Conservation (phyloP, 805 yeast species). For the Yamadazyma insecticola region DNA sequence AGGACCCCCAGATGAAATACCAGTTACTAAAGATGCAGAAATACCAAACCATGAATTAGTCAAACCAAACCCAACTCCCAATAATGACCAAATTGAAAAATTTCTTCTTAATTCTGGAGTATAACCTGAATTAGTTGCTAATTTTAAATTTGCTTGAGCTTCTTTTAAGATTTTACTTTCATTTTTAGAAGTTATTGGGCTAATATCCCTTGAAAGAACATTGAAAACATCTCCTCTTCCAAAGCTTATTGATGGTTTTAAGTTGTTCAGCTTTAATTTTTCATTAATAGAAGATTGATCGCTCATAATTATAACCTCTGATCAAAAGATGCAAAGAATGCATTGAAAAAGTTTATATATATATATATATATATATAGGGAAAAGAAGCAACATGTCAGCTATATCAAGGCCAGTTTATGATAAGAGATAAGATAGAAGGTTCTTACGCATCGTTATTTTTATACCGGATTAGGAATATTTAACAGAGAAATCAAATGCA, state of each 20-base stretch:
- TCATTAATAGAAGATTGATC: background rate
- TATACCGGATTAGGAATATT: too few relatives aligned
- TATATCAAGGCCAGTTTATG: too few relatives aligned
- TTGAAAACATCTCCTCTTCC: background rate
- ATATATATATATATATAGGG: too few relatives aligned
- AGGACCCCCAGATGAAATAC: slow-evolving; percentile 41
- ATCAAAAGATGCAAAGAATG: too few relatives aligned
- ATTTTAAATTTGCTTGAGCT: slow-evolving; percentile 17
- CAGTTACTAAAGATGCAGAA: slow-evolving; percentile 35
- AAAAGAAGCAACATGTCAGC: too few relatives aligned
- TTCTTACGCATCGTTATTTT: too few relatives aligned
- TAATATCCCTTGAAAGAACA: background rate
- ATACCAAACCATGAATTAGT: slow-evolving; percentile 43
- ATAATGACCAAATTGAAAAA: slow-evolving; percentile 35
- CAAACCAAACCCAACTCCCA: slow-evolving; percentile 38
- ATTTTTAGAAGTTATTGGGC: background rate
- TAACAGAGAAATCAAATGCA: too few relatives aligned
- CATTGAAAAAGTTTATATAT: too few relatives aligned
- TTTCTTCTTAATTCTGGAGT: slow-evolving; percentile 28
- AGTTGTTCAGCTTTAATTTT: background rate
- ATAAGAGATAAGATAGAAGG: too few relatives aligned
- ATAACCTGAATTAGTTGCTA: slow-evolving; percentile 27
- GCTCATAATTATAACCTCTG: too few relatives aligned
- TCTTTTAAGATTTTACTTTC: slow-evolving; percentile 4
- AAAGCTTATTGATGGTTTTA: background rate